Conservation (phyloP, 768 basidiomycete genomes). For the Boletus subparvulus region DNA sequence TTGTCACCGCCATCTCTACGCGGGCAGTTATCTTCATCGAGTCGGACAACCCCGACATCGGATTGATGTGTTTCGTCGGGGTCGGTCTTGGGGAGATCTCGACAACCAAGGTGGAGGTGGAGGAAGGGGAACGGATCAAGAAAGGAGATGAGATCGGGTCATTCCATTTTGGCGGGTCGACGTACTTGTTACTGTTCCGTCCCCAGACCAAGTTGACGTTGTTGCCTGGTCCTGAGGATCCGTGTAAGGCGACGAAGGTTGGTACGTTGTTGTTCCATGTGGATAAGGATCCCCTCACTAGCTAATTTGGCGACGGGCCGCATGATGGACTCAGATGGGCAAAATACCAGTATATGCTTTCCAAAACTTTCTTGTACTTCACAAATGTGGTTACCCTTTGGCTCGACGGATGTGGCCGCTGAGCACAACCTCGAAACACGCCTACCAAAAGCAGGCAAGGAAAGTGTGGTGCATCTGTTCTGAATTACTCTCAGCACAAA, state of each 20-base stretch:
- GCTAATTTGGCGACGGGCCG: background rate
- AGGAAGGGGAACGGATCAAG: constrained; percentile 42
- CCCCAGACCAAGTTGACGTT: constrained; percentile 27
- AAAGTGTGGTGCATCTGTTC: too few species aligned
- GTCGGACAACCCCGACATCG: constrained; percentile 52
- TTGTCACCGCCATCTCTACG: constrained; percentile 48
- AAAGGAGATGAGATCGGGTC: constrained; percentile 59
- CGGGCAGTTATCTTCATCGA: constrained; percentile 60
- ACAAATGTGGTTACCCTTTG: too few species aligned
- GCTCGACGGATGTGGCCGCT: too few species aligned
- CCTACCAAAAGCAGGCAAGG: too few species aligned
- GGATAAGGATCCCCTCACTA: constrained; percentile 1
- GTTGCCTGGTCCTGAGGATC: constrained; percentile 8
- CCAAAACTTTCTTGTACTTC: background rate
- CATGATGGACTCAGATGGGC: background rate
- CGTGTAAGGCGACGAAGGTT: constrained; percentile 11
- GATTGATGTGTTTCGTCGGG: constrained; percentile 57
- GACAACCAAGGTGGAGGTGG: constrained; percentile 52
- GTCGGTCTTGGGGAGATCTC: constrained; percentile 66
- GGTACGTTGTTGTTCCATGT: constrained; percentile 21
- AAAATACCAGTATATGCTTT: background rate
- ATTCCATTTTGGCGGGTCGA: constrained; percentile 66
- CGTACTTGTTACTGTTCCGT: constrained; percentile 47
- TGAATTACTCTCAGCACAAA: too few species aligned
- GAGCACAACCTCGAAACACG: too few species aligned